Evolutionary conservation across 1,139 yeast species (phyloP).

Genomic region (Yamadazyma spencermartinsiae): DNA sequence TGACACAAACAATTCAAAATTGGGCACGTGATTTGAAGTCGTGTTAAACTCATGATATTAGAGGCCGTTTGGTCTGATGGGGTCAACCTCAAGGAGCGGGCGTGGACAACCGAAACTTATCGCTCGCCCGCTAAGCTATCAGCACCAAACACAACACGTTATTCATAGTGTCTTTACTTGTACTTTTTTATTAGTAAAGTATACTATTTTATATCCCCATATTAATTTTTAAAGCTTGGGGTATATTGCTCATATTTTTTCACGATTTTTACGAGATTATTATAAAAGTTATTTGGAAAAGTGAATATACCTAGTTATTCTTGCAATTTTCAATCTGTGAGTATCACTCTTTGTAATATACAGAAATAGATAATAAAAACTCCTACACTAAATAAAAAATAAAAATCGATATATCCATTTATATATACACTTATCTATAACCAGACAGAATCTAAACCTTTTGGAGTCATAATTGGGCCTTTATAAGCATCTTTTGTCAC

Average conservation of each 20-base stretch:
- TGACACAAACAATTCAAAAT: too few relatives aligned
- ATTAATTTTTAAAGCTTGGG: neutral
- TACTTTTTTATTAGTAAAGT: neutral
- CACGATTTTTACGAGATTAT: neutral
- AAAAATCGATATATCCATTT: neutral
- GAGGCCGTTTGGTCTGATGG: too few relatives aligned
- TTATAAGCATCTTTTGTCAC: too few relatives aligned
- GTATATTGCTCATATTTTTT: neutral
- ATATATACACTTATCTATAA: neutral
- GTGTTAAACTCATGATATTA: too few relatives aligned
- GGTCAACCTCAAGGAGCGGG: too few relatives aligned
- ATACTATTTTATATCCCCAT: neutral
- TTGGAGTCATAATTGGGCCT: too few relatives aligned
- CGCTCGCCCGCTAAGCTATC: too few relatives aligned
- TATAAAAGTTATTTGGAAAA: neutral
- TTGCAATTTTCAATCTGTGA: conserved; percentile 2
- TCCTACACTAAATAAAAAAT: neutral
- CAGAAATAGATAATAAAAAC: neutral
- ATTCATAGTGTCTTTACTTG: neutral
- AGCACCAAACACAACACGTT: neutral
- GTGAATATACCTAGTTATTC: too few relatives aligned
- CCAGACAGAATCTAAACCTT: too few relatives aligned
- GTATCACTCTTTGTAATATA: neutral
- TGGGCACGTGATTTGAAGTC: too few relatives aligned
- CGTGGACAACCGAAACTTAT: too few relatives aligned